Conservation (phyloP, 768 basidiomycete species). For the Tricholoma terreum region DNA sequence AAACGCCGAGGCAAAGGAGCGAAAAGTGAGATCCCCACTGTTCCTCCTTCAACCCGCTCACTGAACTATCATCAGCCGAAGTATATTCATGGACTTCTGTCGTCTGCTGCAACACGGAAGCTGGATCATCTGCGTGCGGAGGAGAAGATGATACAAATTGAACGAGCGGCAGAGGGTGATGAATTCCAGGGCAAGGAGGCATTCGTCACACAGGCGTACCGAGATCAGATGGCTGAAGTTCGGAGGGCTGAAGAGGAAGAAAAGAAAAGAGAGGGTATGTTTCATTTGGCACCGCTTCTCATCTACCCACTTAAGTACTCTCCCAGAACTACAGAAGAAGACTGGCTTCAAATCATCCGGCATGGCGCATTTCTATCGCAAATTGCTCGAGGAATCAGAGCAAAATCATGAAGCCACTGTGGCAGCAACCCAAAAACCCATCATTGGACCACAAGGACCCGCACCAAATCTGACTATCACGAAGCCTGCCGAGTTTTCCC, state of each 20-base stretch:
- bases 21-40: constrained; percentile 57
- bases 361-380: constrained; percentile 83
- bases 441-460: constrained; percentile 63
- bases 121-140: constrained; percentile 91
- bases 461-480: constrained; percentile 69
- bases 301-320: not conserved
- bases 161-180: constrained; percentile 91
- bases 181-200: constrained; percentile 91
- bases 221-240: constrained; percentile 92
- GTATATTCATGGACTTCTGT: constrained; percentile 80
- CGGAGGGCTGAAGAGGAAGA: constrained; percentile 92
- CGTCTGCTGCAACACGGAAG: constrained; percentile 81
- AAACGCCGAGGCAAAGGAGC: constrained; percentile 69
- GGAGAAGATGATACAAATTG: constrained; percentile 95
- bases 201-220: constrained; percentile 98
- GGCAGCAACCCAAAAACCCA: constrained; percentile 63
- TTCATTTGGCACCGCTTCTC: not conserved
- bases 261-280: constrained; percentile 77
- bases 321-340: constrained; percentile 59
- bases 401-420: constrained; percentile 85
- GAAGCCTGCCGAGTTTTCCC: constrained; percentile 62
- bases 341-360: constrained; percentile 58
- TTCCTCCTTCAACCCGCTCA: constrained; percentile 5
- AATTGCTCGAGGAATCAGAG: constrained; percentile 75
- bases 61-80: constrained; percentile 61